These are phyloP conservation scores for Lachancea lanzarotensis DNA, from an alignment of 805 yeast genomes.

Conservation along the genomic window DNA sequence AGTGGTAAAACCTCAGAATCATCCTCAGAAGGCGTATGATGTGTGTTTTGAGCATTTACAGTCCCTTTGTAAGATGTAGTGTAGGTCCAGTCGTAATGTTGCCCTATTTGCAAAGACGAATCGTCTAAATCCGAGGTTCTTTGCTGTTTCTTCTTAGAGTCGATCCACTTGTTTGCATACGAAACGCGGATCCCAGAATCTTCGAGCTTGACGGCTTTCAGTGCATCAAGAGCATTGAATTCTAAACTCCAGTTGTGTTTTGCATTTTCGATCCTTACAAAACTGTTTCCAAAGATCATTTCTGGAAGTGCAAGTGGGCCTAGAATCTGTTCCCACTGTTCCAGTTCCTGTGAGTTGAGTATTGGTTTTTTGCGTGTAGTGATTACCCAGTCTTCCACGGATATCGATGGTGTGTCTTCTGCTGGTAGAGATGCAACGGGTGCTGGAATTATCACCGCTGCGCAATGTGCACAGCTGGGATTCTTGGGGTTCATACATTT, in stretches of 20 bases:
- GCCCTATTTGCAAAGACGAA: slow-evolving; percentile 50
- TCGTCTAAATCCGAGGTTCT: slow-evolving; percentile 27
- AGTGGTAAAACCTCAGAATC: slow-evolving; percentile 51
- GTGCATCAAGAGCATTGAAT: slow-evolving; percentile 70
- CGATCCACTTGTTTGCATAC: slow-evolving; percentile 79
- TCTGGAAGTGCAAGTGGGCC: slow-evolving; percentile 86
- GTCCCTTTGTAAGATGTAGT: slow-evolving; percentile 73
- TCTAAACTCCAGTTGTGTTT: slow-evolving; percentile 41
- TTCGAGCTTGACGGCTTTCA: slow-evolving; percentile 45
- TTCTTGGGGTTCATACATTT: slow-evolving; percentile 32
- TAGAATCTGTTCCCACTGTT: slow-evolving; percentile 48
- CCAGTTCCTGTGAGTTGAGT: slow-evolving; percentile 65
- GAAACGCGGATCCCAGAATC: slow-evolving; percentile 66
- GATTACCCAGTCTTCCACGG: slow-evolving; percentile 69
- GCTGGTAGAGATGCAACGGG: slow-evolving; percentile 62
- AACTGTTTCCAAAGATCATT: slow-evolving; percentile 90
- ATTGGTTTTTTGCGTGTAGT: slow-evolving; percentile 72
- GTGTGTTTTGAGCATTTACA: slow-evolving; percentile 11
- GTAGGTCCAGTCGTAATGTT: slow-evolving; percentile 96
- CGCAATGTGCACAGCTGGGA: slow-evolving; percentile 57
- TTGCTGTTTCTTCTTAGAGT: slow-evolving; percentile 33
- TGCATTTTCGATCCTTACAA: slow-evolving; percentile 45
- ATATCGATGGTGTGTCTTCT: slow-evolving; percentile 60
- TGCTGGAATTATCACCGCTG: slow-evolving; percentile 69
- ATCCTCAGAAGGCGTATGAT: slow-evolving; percentile 19